Conservation (phyloP, 139 green algal species). For the Picochlorum sp. region DNA sequence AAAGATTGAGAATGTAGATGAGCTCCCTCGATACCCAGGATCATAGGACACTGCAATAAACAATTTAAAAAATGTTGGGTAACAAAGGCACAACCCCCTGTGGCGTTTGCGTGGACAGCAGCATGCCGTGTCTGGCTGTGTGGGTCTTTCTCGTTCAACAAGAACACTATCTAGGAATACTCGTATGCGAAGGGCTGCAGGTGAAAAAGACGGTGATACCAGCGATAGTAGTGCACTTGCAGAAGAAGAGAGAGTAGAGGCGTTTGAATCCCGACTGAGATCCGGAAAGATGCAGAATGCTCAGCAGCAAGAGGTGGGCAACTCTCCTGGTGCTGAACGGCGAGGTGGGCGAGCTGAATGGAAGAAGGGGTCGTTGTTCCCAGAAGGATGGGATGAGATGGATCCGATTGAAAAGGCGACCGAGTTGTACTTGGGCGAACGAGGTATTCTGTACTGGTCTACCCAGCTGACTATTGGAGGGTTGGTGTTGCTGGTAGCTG, state of each 20-base stretch:
- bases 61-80: too few species aligned
- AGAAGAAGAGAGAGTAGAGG: slow-evolving; percentile 30
- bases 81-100: too few species aligned
- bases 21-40: too few species aligned
- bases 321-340: neutral
- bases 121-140: too few species aligned
- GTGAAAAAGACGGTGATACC: neutral
- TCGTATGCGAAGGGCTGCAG: neutral
- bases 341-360: slow-evolving; percentile 30
- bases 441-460: slow-evolving; percentile 68
- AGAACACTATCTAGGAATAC: too few species aligned
- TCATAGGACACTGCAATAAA: too few species aligned
- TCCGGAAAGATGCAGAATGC: slow-evolving; percentile 2
- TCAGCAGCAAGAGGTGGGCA: neutral
- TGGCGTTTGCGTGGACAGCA: neutral
- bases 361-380: slow-evolving; percentile 65
- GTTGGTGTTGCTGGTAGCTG: slow-evolving; percentile 37
- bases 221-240: neutral
- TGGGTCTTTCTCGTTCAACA: too few species aligned
- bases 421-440: slow-evolving; percentile 63
- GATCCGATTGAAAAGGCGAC: slow-evolving; percentile 30
- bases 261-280: slow-evolving; percentile 21
- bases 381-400: slow-evolving; percentile 72
- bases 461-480: slow-evolving; percentile 30
- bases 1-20: too few species aligned